phyloP scores from a whole-genome alignment of 495 filamentous ascomycete genomes.

The Alectoria sarmentosa region DNA sequence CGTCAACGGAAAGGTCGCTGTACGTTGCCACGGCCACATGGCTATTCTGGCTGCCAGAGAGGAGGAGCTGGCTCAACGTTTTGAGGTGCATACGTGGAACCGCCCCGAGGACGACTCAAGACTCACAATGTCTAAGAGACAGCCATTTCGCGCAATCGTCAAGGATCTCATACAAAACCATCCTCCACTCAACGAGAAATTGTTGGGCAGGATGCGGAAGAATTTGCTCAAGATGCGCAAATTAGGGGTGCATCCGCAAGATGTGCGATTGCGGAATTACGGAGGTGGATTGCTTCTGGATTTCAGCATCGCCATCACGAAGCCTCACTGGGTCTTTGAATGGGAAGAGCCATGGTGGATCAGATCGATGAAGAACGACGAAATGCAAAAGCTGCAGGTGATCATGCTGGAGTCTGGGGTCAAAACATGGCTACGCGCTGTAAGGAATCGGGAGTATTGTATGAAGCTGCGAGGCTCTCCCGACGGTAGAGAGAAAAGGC shows the following conservation, averaged over 20 bases:
- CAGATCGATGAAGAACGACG: background rate
- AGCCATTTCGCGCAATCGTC: constrained; percentile 20
- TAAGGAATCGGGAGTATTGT: constrained; percentile 1
- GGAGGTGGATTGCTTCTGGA: constrained; percentile 18
- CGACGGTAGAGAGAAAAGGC: background rate
- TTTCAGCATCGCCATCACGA: constrained; percentile 19
- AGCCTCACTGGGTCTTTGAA: constrained; percentile 17
- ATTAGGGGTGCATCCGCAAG: constrained; percentile 14
- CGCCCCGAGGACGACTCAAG: constrained; percentile 8
- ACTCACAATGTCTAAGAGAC: constrained; percentile 5
- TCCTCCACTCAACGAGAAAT: background rate
- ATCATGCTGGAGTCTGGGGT: background rate
- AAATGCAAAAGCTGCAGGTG: background rate
- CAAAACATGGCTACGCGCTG: background rate
- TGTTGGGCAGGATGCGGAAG: constrained; percentile 9
- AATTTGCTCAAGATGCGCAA: constrained; percentile 17
- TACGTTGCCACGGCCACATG: constrained; percentile 18
- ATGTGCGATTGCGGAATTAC: constrained; percentile 17
- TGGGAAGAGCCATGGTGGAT: background rate
- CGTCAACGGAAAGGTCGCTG: constrained; percentile 23
- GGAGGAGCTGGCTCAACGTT: background rate
- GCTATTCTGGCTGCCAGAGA: constrained; percentile 13
- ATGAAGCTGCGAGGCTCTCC: background rate
- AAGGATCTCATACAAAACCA: constrained; percentile 19
- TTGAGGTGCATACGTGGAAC: constrained; percentile 13